Percentiles rank a stretch among this genome's conserved stretches.
Conservation (phyloP, 208 protist genomes). For the Strigomonas culicis region DNA sequence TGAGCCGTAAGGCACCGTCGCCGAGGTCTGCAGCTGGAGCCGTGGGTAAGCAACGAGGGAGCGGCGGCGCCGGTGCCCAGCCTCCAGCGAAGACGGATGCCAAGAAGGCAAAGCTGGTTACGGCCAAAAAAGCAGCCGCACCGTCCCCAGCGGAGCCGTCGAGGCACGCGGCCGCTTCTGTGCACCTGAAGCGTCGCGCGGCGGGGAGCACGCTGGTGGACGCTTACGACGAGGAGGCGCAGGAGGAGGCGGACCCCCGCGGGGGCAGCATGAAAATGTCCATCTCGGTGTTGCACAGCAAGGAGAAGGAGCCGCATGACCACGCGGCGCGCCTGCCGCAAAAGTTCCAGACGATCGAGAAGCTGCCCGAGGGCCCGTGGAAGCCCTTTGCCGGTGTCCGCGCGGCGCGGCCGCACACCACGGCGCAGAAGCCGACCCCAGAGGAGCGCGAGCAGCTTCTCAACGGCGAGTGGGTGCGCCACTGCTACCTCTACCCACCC, state of each 20-base stretch:
- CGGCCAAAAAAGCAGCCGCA: constrained; percentile 9
- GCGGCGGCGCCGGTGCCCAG: background rate
- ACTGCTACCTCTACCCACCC: constrained; percentile 78
- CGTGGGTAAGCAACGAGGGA: too few species aligned
- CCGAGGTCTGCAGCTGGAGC: background rate
- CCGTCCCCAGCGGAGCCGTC: background rate
- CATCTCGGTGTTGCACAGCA: background rate
- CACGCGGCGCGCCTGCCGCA: constrained; percentile 3
- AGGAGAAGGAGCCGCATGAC: background rate
- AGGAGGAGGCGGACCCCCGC: background rate
- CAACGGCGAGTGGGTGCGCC: constrained; percentile 79
- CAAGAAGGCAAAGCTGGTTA: background rate
- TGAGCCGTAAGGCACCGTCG: background rate
- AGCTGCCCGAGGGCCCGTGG: constrained; percentile 64
- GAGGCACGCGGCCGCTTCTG: background rate
- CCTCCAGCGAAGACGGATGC: background rate
- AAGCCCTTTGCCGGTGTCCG: constrained; percentile 67
- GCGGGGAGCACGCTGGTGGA: background rate
- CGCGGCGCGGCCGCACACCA: constrained; percentile 21
- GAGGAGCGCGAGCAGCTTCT: constrained; percentile 76
- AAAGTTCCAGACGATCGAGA: constrained; percentile 22
- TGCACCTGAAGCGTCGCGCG: background rate
- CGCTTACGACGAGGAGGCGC: background rate
- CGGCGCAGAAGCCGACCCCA: constrained; percentile 43
- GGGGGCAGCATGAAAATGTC: background rate